Base-by-base conservation (phyloP, 2,329 filamentous ascomycete species). In the Drechslerella coelobrocha region DNA sequence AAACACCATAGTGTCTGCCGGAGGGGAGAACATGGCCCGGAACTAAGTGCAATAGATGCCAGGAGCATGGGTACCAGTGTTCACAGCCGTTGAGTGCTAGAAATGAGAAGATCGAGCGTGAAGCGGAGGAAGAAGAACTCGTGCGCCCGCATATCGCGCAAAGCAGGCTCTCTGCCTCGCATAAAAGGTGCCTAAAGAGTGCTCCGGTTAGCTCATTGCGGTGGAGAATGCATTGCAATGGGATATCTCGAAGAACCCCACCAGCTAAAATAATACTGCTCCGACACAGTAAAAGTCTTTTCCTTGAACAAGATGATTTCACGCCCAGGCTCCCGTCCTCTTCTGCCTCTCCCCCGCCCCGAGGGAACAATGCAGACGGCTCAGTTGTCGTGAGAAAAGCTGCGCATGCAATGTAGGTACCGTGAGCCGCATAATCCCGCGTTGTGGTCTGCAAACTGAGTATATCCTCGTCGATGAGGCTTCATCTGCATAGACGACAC, bases 61-160 rank as follows among this genome's bases (percentile, higher is more conserved):
- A 72, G 68, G 68, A 72, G 61, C 68, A 72, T 61, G 68, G 68
- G 26, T 72, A 72, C 39, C 60, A 65, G 45, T 72, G 68, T 61
- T 72, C 68, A 52, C 60, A 66, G 26, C 68, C 68, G 39, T 59
- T 72, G 34, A 72, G 68, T 66, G 68, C 68, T 54, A 72, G 68
- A 57, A 66, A 72, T 61, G 61, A 72, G 59, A 72, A 72, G 55
- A 65, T 72, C 59, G 68, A 72, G 39, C 68, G 68, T 56, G 68
- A 72, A 31, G 61, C 68, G 34, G 55, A 72, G 26, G 68, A 72
- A n/a, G 61, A 72, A 51, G 55, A 68, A 29, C 55, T 68, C 48
- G 19, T 68, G 48, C 55, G 41, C 51, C 51, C 56, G 14, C 55
- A 55, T 21, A 51, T 52, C 23, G 52, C 56, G 27, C 55, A 61